Conservation (phyloP, 805 yeast species). For the Myxozyma sirexii region DNA sequence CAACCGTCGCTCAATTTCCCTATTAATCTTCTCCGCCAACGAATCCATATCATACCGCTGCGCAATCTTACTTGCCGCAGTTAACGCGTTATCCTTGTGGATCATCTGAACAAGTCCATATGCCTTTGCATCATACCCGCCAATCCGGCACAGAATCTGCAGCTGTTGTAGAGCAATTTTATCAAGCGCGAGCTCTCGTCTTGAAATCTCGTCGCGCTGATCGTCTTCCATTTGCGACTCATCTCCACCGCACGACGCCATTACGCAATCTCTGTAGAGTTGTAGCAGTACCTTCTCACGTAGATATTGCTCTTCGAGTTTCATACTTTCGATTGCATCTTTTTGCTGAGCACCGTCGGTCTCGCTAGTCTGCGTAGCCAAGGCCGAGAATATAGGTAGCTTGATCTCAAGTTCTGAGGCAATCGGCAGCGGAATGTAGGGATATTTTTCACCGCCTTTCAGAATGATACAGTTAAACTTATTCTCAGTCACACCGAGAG, state of each 20-base stretch:
- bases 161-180: conserved; percentile 75
- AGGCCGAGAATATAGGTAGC: conserved; percentile 56
- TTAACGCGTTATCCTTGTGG: conserved; percentile 74
- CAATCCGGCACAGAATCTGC: conserved; percentile 62
- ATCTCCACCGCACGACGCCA: conserved; percentile 47
- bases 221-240: conserved; percentile 45
- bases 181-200: conserved; percentile 63
- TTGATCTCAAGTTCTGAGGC: conserved; percentile 75
- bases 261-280: conserved; percentile 27
- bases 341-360: conserved; percentile 10
- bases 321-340: conserved; percentile 7
- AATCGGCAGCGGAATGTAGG: conserved; percentile 81
- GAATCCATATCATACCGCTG: conserved; percentile 63
- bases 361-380: conserved; percentile 1
- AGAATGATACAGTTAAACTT: conserved; percentile 73
- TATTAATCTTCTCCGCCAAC: conserved; percentile 58
- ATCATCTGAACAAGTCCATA: conserved; percentile 68
- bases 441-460: conserved; percentile 60
- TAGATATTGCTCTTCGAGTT: conserved; percentile 32
- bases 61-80: conserved; percentile 83
- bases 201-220: conserved; percentile 53
- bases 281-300: conserved; percentile 25
- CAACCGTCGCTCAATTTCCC: conserved; percentile 50
- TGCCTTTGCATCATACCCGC: conserved; percentile 60
- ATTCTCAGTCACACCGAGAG: conserved; percentile 70